Base-by-base conservation (phyloP, 768 basidiomycete species). In the Postia placenta region DNA sequence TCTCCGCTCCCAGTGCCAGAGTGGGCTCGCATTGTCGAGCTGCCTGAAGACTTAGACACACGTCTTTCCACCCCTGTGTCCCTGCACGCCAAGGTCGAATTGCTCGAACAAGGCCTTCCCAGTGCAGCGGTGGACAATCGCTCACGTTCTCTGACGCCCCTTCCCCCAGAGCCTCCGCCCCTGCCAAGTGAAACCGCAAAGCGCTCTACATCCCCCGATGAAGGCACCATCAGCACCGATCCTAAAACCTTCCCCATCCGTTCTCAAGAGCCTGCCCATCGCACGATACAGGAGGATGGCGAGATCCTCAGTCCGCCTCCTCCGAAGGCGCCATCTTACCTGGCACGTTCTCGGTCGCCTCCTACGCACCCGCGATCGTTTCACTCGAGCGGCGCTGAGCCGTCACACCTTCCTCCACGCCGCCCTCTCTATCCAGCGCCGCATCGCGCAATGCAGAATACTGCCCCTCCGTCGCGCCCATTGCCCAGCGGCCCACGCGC, bases 351-450 rank as follows among this genome's bases (percentile, higher is more conserved):
- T 30, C 67, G 74, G 49, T 67, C 73, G 1, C 68, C 76, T 0
- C 73, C 77, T 1, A 74, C 73, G 2, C 74, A 70, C 55, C 76
- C 76, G 24, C 73, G 78, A 3, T 74, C 70, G 2, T 74, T 74
- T 53, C 65, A 67, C 37, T 12, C 57, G 35, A 46, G 59, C 5
- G 59, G 60, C 15, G 50, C 59, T 33, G 60, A 53, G 5, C 60
- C 60, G n/a, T 59, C 60, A 0, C 55, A 61, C 7, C 52, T 55
- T 38, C 59, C 59, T 11, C 42, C 55, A 12, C 56, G 67, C 9
- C 64, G 66, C 17, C 64, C 68, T 5, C 58, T 65, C 0, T 59
- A 55, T 15, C 64, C 67, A 22, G 54, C 58, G 9, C 59, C 60
- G 30, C 64, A 64, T 25, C 66, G 67, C 36, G 60, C 69, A 0